Base-by-base conservation (phyloP, 345 rosid genomes). In the Eucalyptus coolabah region DNA sequence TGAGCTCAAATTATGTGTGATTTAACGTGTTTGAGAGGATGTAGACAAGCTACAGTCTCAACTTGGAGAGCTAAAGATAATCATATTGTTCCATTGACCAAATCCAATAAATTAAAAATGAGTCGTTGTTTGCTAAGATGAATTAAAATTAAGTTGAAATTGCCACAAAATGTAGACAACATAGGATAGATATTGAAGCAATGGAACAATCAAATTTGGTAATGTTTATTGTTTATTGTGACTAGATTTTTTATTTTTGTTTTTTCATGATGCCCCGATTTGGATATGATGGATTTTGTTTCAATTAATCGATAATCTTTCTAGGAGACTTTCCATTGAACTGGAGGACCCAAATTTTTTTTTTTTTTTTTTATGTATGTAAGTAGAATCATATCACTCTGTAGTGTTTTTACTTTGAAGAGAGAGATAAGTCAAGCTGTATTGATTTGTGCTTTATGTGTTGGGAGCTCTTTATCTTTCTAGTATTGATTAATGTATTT, bases 291-390 rank as follows among this genome's bases (percentile, higher is more conserved):
- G 10, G 0, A 10, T 72, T 37, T 77, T 21, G 16, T 37, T 21
- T 19, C 44, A 12, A 34, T 34, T 19, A 0, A 18, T 72, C 6
- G 4, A 19, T 34, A 18, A 72, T 67, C 1, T 69, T 69, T 18
- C 6, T 3, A 5, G 13, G 44, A 69, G 81, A 69, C 24, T 34
- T 69, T 9, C 13, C 44, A 18, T 9, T 37, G 44, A 18, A 34
- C 24, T 3, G 4, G 13, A 10, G 81, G 81, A 18, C 42, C 44
- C 13, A 40, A 34, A 1, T 34, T 69, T 56, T 1, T 21, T 23
- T 5, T 1, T 21, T 23, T 5, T 51, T 3, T 5, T 12, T 63
- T 12, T 1, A 1, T 60, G 12, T 59, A 6, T 3, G 17, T 2
- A 56, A 56, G 7, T 24, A 10, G 2, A 23, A 56, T 10, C 6